These are phyloP conservation scores for Rhizopus microsporus DNA, from an alignment of 371 early-diverging fungal species.

Conservation along the genomic window DNA sequence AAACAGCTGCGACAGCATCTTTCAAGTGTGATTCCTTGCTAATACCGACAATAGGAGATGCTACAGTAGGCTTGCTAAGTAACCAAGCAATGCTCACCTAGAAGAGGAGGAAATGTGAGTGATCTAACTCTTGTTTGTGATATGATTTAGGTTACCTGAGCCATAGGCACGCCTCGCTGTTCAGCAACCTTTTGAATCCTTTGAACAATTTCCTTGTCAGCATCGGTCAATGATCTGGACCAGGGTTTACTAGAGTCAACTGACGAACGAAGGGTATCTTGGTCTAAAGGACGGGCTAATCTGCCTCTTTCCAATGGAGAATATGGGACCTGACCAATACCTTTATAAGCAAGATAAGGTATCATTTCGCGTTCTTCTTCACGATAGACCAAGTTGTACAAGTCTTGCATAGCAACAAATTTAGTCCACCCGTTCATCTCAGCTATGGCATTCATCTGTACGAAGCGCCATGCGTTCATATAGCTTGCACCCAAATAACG, in stretches of 20 bases:
- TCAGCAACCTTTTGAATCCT: no score
- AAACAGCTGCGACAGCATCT: constrained; percentile 37
- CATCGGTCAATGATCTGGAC: constrained; percentile 3
- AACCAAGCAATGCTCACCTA: constrained; percentile 47
- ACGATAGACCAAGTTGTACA: constrained; percentile 57
- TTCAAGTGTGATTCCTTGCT: constrained; percentile 33
- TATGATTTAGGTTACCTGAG: no score
- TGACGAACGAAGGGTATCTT: constrained; percentile 17
- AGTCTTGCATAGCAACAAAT: constrained; percentile 54
- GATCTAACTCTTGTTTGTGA: constrained; percentile 13
- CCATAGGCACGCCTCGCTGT: no score
- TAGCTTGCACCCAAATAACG: constrained; percentile 41
- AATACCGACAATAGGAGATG: constrained; percentile 47
- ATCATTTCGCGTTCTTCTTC: constrained; percentile 67
- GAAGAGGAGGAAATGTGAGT: no score
- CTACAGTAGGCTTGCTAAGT: constrained; percentile 35
- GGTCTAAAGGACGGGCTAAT: constrained; percentile 31
- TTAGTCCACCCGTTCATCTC: constrained; percentile 56
- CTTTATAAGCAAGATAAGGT: constrained; percentile 45
- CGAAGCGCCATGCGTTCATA: constrained; percentile 38
- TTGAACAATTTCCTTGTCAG: no score
- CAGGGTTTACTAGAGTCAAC: constrained; percentile 4
- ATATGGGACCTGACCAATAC: constrained; percentile 55
- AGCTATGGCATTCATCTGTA: constrained; percentile 39
- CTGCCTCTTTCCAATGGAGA: constrained; percentile 51